Evolutionary conservation across 1,284 basidiomycete genomes (phyloP).

Genomic region (Moesziomyces sp.): DNA sequence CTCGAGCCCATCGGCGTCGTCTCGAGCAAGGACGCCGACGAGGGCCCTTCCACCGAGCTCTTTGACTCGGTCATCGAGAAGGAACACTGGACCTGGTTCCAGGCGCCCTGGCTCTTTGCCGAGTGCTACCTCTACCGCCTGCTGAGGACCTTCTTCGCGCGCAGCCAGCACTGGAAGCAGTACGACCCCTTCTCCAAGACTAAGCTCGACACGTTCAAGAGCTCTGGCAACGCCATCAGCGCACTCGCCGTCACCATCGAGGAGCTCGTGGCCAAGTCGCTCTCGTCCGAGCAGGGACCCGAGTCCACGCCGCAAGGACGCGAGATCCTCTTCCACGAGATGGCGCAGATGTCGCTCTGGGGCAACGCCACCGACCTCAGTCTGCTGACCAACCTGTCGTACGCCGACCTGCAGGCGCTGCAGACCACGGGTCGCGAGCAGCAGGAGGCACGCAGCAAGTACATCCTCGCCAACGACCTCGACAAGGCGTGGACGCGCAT

Average conservation of each 20-base stretch:
- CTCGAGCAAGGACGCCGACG: conserved; percentile 71
- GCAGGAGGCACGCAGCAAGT: conserved; percentile 70
- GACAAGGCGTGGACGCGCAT: conserved; percentile 80
- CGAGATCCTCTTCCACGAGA: conserved; percentile 78
- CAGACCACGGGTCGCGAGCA: conserved; percentile 78
- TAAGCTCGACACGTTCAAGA: conserved; percentile 85
- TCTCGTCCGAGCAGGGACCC: conserved; percentile 27
- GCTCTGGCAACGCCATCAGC: conserved; percentile 82
- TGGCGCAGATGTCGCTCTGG: conserved; percentile 87
- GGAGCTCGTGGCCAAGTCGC: conserved; percentile 50
- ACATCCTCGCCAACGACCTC: conserved; percentile 87
- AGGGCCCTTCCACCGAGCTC: conserved; percentile 72
- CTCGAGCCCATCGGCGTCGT: conserved; percentile 71
- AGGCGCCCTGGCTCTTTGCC: conserved; percentile 86
- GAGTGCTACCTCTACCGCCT: conserved; percentile 87
- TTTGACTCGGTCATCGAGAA: conserved; percentile 53
- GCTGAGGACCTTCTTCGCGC: conserved; percentile 79
- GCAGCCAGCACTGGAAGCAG: conserved; percentile 77
- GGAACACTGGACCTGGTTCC: conserved; percentile 82
- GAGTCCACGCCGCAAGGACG: conserved; percentile 47
- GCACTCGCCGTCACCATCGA: conserved; percentile 61
- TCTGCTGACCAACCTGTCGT: conserved; percentile 80
- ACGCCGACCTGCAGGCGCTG: conserved; percentile 81
- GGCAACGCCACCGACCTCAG: conserved; percentile 76
- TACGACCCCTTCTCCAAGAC: conserved; percentile 87